Conservation (phyloP, 2,329 filamentous ascomycete genomes). For the Fusarium sp. region DNA sequence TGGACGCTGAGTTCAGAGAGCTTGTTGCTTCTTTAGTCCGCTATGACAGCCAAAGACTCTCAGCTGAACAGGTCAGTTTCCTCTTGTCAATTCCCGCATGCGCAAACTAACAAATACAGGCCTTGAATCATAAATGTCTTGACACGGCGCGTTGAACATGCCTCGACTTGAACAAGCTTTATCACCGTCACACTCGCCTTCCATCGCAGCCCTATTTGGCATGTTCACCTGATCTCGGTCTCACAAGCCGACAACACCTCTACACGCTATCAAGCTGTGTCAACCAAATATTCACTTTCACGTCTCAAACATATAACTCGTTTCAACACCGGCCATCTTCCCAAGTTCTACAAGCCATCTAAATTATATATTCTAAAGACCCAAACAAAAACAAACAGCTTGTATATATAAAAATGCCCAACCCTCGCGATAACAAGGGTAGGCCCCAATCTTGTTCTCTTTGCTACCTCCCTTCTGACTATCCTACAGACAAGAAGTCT, state of each 20-base stretch:
- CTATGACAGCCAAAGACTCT: slow-evolving; percentile 78
- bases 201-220: not conserved
- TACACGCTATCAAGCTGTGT: not conserved
- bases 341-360: not conserved
- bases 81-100: too few species aligned
- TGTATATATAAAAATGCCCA: not conserved
- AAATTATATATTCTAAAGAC: not conserved
- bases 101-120: slow-evolving; percentile 31
- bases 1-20: slow-evolving; percentile 69
- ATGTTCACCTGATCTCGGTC: not conserved
- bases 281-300: not conserved
- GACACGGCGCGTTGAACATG: not conserved
- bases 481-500: not conserved
- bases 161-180: not conserved
- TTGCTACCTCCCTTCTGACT: not conserved
- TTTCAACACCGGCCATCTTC: not conserved
- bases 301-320: not conserved
- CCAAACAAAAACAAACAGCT: not conserved
- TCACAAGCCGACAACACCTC: not conserved
- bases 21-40: slow-evolving; percentile 76
- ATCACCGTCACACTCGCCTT: not conserved
- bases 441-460: fast-evolving
- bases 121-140: slow-evolving; percentile 39
- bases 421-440: not conserved
- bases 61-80: slow-evolving; percentile 63